Percentiles rank a stretch among this genome's conserved stretches.
These are phyloP conservation scores for Scedosporium minutisporum DNA, from an alignment of 2,329 filamentous ascomycete genomes.

Conservation along the genomic window DNA sequence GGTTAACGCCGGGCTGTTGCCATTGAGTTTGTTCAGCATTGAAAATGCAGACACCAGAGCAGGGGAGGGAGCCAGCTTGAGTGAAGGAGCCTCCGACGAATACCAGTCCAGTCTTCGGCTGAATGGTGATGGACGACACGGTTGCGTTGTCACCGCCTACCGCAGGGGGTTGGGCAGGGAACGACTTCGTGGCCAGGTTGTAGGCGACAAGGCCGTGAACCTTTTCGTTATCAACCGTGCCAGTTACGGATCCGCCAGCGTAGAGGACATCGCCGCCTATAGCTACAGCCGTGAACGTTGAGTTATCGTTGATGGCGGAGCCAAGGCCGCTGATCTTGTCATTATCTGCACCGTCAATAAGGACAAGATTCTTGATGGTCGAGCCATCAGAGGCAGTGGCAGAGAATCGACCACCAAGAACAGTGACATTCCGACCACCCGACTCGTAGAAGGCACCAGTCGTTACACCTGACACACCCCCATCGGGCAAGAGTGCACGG, in stretches of 20 bases:
- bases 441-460: constrained; percentile 69
- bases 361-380: constrained; percentile 66
- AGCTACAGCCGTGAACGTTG: constrained; percentile 65
- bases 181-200: constrained; percentile 57
- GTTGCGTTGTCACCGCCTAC: constrained; percentile 60
- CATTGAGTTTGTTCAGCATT: constrained; percentile 63
- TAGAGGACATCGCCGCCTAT: constrained; percentile 61
- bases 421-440: constrained; percentile 66
- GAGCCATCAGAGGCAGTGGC: constrained; percentile 60
- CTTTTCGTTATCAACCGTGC: constrained; percentile 50
- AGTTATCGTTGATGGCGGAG: constrained; percentile 56
- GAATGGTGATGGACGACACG: constrained; percentile 67
- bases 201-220: constrained; percentile 73
- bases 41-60: constrained; percentile 74
- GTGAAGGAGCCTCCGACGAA: constrained; percentile 81
- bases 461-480: constrained; percentile 54
- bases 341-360: constrained; percentile 68
- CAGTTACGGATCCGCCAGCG: constrained; percentile 72
- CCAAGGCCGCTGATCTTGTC: constrained; percentile 61
- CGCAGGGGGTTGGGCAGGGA: constrained; percentile 63
- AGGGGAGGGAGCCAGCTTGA: constrained; percentile 74
- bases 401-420: constrained; percentile 80
- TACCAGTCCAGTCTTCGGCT: constrained; percentile 61
- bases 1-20: constrained; percentile 64
- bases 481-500: constrained; percentile 29